Conservation (phyloP, 371 early-diverging fungal genomes). For the Sporodiniella umbellata region DNA sequence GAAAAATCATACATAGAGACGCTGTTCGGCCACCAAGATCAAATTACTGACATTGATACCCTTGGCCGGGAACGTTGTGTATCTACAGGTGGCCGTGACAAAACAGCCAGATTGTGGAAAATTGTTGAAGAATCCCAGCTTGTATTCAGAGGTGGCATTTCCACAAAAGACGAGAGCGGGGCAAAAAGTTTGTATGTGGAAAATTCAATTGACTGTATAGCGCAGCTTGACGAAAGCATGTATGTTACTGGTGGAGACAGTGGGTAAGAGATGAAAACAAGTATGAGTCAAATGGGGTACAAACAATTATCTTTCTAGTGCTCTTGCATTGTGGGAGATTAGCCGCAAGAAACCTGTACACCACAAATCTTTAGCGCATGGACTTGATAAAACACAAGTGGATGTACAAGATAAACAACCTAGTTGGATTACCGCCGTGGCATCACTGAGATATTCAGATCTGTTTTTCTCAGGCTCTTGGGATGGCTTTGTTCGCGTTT, state of each 20-base stretch:
- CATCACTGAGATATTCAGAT: slow-evolving; percentile 81
- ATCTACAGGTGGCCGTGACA: slow-evolving; percentile 90
- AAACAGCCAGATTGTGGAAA: slow-evolving; percentile 92
- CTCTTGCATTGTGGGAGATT: slow-evolving; percentile 87
- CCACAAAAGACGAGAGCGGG: slow-evolving; percentile 41
- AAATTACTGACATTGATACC: slow-evolving; percentile 73
- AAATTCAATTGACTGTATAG: slow-evolving; percentile 82
- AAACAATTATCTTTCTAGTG: slow-evolving; percentile 6
- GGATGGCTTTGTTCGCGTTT: slow-evolving; percentile 85
- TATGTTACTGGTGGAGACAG: slow-evolving; percentile 91
- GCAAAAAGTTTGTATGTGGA: slow-evolving; percentile 46
- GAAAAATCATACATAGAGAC: slow-evolving; percentile 93
- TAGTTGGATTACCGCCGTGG: slow-evolving; percentile 85
- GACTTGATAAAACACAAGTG: slow-evolving; percentile 46
- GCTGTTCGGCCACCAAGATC: slow-evolving; percentile 96
- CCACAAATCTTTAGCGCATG: slow-evolving; percentile 77
- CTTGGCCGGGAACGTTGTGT: slow-evolving; percentile 87
- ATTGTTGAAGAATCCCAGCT: slow-evolving; percentile 92
- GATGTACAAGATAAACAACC: slow-evolving; percentile 50
- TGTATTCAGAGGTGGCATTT: slow-evolving; percentile 85
- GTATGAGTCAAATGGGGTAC: neutral
- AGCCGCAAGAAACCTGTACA: slow-evolving; percentile 89
- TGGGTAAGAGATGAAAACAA: slow-evolving; percentile 56
- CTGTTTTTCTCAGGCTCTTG: slow-evolving; percentile 90
- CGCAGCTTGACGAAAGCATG: slow-evolving; percentile 87